phyloP scores from a whole-genome alignment of 352 stramenopile genomes.

The Halophytophthora batemanensis region DNA sequence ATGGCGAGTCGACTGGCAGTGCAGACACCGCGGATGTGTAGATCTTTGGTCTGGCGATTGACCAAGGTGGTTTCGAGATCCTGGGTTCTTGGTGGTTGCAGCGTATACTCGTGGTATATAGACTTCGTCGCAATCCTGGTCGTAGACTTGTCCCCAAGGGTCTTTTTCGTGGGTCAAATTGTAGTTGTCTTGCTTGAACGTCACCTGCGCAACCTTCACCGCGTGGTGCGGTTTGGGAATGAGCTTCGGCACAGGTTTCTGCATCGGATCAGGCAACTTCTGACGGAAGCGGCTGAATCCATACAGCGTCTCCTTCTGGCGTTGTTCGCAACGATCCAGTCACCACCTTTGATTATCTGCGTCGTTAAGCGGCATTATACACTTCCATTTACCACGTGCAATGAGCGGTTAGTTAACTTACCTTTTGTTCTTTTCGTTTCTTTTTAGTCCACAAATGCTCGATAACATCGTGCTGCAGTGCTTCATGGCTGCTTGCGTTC shows the following conservation, averaged over 20 bases:
- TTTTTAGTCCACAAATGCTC: slow-evolving; percentile 1
- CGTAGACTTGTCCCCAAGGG: not conserved
- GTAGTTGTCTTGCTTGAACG: not conserved
- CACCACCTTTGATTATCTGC: no score
- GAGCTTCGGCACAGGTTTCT: no score
- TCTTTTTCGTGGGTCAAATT: not conserved
- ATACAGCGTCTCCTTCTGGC: slow-evolving; percentile 3
- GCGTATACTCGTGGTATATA: not conserved
- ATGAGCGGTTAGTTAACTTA: no score
- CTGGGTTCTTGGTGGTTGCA: no score
- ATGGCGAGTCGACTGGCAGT: not conserved
- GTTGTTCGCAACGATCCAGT: not conserved
- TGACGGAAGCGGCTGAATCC: not conserved
- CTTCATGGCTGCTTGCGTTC: not conserved
- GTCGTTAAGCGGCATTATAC: no score
- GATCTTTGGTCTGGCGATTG: no score
- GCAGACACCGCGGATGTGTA: not conserved
- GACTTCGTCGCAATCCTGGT: not conserved
- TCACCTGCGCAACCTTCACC: not conserved
- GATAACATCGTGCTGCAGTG: not conserved
- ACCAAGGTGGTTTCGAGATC: no score
- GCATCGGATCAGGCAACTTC: not conserved
- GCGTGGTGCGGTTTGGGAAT: not conserved
- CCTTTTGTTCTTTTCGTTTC: not conserved
- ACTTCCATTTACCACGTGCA: no score